Base-by-base conservation (phyloP, 768 basidiomycete species). In the Naganishia onofrii region DNA sequence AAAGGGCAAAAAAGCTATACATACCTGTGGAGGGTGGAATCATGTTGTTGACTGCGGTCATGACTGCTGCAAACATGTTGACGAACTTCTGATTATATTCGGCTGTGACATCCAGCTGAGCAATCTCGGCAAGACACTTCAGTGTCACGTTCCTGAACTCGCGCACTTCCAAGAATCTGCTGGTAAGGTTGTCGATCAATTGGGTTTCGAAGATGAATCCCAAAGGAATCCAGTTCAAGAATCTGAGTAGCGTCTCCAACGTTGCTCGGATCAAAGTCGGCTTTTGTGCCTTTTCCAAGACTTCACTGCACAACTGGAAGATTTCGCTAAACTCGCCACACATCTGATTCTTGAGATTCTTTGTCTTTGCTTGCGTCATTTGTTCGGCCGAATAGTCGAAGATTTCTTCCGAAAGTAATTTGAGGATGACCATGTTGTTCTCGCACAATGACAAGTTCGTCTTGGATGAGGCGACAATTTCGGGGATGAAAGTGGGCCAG, bases 341-440 rank as follows among this genome's bases (percentile, higher is more conserved):
- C 92, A 99, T 97, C 76, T 93, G 92, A 77, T 94, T 92, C 84
- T 99, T 99, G 67, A 99, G 84, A 74, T 92, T 90, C 83, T 96
- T 97, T 75, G 93, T 94, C 84, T 95, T 98, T 12, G 89, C 89
- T 81, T 96, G 93, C 0, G 94, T 97, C 93, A 99, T 90, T 81
- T 95, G 92, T 76, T 99, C 96, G 3, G 96, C 93, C 3, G 93
- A 96, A 82, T 90, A 99, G 81, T 99, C 96, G 78, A 99, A 99
- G 70, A 99, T 92, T 81, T 99, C 96, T 79, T 99, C 96, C 0
- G 93, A 95, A n/a, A 98, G 86, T 15, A 99, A 85, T 78, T 92
- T 91, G 75, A 98, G 85, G 79, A 99, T 98, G 81, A 93, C 87
- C 96, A 99, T 99, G 84, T 99, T 99, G 86, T 99, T 99, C 84